Base-by-base conservation (phyloP, 768 basidiomycete genomes). In the Zangia roseola region DNA sequence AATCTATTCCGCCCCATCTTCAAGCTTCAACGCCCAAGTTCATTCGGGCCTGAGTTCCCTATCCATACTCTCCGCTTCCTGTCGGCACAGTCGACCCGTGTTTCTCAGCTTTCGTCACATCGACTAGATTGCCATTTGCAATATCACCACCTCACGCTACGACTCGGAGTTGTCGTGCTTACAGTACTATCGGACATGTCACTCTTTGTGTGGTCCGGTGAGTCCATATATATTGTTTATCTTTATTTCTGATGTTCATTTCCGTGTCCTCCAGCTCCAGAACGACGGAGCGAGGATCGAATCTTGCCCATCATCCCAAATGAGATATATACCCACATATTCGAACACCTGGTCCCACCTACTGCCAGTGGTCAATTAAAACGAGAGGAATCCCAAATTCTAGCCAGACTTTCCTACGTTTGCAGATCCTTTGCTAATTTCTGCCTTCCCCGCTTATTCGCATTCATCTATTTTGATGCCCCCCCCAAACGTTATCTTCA, bases 281-380 rank as follows among this genome's bases (percentile, higher is more conserved):
- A 52, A 30, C 55, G 69, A 28, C 55, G 49, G 5, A 37, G 9
- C 1, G 54, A 10, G 1, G 21, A 38, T 1, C 50, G 38, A 23
- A 10, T 6, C 7, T 53, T 71, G 13, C 55, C 65, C 2, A 56
- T 65, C 8, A 66, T 80, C 44, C 77, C 77, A 2, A 70, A 68
- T 50, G 77, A 79, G 50, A 63, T 79, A n/a, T 78, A 77, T 40
- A 50, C 71, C 5, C 57, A 66, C 43, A 74, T 78, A 14, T 68
- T 76, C 36, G 64, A 63, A 17, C 56, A 60, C 31, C 33, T 77
- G 5, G 54, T 51, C 30, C 62, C 65, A 20, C 41, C 57, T 0
- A 45, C 56, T n/a, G 43, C n/a, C n/a, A n/a, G n/a, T n/a, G n/a
- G n/a, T n/a, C n/a, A n/a, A n/a, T n/a, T n/a, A n/a, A n/a, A n/a